Base-by-base conservation (phyloP, 257 asterid genomes). In the Asclepias syriaca region DNA sequence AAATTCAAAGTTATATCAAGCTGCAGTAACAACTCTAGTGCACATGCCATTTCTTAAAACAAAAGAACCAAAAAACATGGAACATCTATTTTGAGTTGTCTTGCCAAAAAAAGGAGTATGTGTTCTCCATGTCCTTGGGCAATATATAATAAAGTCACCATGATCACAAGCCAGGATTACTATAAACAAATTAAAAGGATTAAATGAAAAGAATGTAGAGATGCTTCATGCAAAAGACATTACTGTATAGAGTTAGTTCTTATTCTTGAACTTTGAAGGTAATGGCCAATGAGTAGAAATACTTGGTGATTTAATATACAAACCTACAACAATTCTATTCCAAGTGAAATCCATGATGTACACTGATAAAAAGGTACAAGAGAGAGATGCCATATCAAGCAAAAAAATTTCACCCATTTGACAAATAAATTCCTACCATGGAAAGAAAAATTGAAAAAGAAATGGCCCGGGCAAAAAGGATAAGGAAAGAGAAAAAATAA, bases 291-390 rank as follows among this genome's bases (percentile, higher is more conserved):
- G 61, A 27, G 29, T 50, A 50, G 15, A 65, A 54, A 2, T n/a
- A 6, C 39, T 14, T 64, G 15, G 15, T 15, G 60, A 46, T 53
- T 1, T 4, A 68, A 68, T 68, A 18, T 68, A 66, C 75, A 61
- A 68, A 77, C 78, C 77, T 74, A 58, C 77, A 49, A 77, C 77
- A 70, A 83, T 75, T 81, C 66, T 56, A 63, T 77, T 77, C 51
- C 50, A 56, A 57, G 68, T 70, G 32, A 64, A 72, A 66, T 74
- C 61, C 45, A 69, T 59, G 73, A 46, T 49, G 66, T 73, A 75
- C 82, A 59, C 46, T 39, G 13, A 57, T 53, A 73, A 79, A 57
- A 68, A 66, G 74, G 76, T 61, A 29, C 1, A 0, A 22, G 50
- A 8, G 43, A 60, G 24, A 34, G 50, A 37, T 37, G 68, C 49